phyloP scores from a whole-genome alignment of 1,284 basidiomycete genomes.

The Naganishia albida region DNA sequence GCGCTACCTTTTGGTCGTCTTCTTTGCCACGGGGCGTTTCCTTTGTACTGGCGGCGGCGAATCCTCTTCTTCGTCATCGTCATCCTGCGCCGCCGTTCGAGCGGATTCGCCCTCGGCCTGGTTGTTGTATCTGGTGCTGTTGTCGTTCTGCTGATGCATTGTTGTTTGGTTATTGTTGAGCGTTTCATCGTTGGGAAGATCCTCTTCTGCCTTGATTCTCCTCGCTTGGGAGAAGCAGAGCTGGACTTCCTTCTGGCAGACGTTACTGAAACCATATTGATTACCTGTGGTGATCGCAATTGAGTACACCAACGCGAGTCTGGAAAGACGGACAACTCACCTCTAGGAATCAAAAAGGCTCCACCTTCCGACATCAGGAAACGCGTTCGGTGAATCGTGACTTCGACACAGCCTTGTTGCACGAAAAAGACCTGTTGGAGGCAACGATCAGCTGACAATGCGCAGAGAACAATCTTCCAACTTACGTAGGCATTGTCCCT shows the following conservation, averaged over 20 bases:
- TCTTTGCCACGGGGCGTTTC: constrained; percentile 23
- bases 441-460: neutral
- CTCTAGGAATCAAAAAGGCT: constrained; percentile 87
- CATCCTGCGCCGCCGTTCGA: constrained; percentile 15
- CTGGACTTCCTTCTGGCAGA: constrained; percentile 73
- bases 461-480: constrained; percentile 35
- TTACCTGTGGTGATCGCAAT: constrained; percentile 64
- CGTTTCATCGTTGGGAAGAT: constrained; percentile 34
- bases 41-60: constrained; percentile 16
- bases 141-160: constrained; percentile 5
- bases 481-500: constrained; percentile 95
- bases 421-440: constrained; percentile 76
- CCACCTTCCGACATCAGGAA: constrained; percentile 79
- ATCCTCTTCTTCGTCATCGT: constrained; percentile 34
- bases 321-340: constrained; percentile 55
- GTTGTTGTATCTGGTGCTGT: constrained; percentile 23
- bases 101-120: constrained; percentile 11
- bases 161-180: constrained; percentile 33
- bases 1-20: constrained; percentile 12
- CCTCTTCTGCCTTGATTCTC: constrained; percentile 61
- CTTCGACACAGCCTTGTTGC: constrained; percentile 80
- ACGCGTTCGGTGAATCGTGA: constrained; percentile 75
- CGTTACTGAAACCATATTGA: constrained; percentile 84
- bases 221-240: constrained; percentile 93
- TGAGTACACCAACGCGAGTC: neutral